phyloP scores from a whole-genome alignment of 2,329 filamentous ascomycete genomes.

The Fusarium veterinarium region DNA sequence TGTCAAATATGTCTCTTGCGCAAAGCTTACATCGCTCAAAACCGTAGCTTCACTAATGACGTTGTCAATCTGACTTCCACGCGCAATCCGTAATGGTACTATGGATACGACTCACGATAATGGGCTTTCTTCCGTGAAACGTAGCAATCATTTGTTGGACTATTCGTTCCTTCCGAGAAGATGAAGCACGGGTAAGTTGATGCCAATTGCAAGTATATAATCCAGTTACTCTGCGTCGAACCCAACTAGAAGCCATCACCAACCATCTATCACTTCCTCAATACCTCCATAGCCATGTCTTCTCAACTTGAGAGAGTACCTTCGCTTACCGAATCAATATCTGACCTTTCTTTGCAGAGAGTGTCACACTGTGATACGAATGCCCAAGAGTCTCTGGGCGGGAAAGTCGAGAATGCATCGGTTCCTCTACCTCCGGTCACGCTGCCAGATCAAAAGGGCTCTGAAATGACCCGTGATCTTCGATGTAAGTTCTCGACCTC shows the following conservation, averaged over 20 bases:
- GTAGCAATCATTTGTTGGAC: not conserved
- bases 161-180: fast-evolving
- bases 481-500: not conserved
- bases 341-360: not conserved
- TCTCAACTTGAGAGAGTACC: not conserved
- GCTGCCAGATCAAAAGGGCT: not conserved
- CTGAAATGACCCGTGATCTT: not conserved
- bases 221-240: no score
- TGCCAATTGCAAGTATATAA: not conserved
- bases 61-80: not conserved
- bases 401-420: not conserved
- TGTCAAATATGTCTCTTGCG: not conserved
- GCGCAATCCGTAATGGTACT: not conserved
- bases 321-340: no score
- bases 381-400: fast-evolving
- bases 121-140: not conserved
- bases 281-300: not conserved
- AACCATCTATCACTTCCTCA: not conserved
- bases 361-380: not conserved
- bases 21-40: not conserved
- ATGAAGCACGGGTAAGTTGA: no score
- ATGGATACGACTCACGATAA: not conserved
- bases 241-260: not conserved
- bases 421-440: not conserved
- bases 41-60: not conserved